A percentile compares a stretch with the other conserved stretches of the same genome.
phyloP scores from a whole-genome alignment of 768 basidiomycete genomes.

The Auriculariales sp. region DNA sequence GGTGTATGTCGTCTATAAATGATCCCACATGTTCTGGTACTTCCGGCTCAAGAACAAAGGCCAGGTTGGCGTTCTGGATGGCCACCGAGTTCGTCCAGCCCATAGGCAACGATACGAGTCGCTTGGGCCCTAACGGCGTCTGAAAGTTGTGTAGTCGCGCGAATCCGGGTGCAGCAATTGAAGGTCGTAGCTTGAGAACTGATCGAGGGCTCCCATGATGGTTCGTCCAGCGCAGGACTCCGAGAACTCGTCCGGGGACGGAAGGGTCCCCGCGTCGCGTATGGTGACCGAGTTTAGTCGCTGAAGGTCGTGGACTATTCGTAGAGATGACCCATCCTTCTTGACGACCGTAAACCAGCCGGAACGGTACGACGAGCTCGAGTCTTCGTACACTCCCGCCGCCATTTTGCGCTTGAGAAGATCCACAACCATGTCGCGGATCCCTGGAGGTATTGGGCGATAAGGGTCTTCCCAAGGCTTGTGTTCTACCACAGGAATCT shows the following conservation, averaged over 20 bases:
- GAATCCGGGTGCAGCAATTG: background rate
- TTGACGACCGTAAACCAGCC: slow-evolving; percentile 18
- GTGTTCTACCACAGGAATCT: slow-evolving; percentile 22
- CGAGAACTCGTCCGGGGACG: slow-evolving; percentile 19
- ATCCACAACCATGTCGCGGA: slow-evolving; percentile 15
- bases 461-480: slow-evolving; percentile 20
- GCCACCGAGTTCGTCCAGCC: slow-evolving; percentile 4
- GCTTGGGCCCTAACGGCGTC: background rate
- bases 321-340: slow-evolving; percentile 15
- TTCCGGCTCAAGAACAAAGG: slow-evolving; percentile 22
- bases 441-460: slow-evolving; percentile 18
- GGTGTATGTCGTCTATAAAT: slow-evolving; percentile 25
- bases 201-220: background rate
- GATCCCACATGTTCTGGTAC: slow-evolving; percentile 23
- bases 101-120: background rate
- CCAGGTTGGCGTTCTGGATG: slow-evolving; percentile 19
- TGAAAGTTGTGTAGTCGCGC: slow-evolving; percentile 4
- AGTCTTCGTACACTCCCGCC: slow-evolving; percentile 25
- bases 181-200: background rate
- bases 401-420: slow-evolving; percentile 23
- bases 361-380: slow-evolving; percentile 22
- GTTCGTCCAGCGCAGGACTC: slow-evolving; percentile 17
- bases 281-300: slow-evolving; percentile 25
- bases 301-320: slow-evolving; percentile 24
- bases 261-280: slow-evolving; percentile 20